A percentile compares a stretch with the other conserved stretches of the same genome.
phyloP scores from a whole-genome alignment of 192 early-diverging fungal genomes.

The Entrophospora sp. region DNA sequence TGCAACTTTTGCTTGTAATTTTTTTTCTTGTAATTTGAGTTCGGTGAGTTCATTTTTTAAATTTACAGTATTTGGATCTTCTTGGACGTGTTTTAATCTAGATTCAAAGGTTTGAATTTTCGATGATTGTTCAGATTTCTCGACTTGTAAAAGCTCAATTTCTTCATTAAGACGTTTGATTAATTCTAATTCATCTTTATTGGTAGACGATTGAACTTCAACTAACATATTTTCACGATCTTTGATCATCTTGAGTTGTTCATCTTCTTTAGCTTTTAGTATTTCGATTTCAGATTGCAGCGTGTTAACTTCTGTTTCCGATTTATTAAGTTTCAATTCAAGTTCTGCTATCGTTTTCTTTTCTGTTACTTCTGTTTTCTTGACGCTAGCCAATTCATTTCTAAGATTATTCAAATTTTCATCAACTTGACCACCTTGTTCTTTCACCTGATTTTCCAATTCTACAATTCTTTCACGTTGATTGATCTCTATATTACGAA shows the following conservation, averaged over 20 bases:
- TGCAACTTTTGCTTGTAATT: not conserved
- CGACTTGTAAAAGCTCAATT: not conserved
- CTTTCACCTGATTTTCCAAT: not conserved
- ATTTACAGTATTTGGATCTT: not conserved
- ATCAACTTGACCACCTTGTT: not conserved
- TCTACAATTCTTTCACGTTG: conserved; percentile 1
- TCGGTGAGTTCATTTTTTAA: not conserved
- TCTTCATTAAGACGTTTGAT: not conserved
- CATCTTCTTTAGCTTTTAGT: not conserved
- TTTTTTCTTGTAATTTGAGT: not conserved
- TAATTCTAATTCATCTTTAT: no score
- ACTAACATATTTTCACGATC: no score
- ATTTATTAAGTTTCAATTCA: not conserved
- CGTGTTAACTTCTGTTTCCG: not conserved
- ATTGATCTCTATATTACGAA: not conserved
- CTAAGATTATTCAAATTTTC: not conserved
- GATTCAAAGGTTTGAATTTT: conserved; percentile 1
- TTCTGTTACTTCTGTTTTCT: not conserved
- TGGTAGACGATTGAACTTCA: no score
- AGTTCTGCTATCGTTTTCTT: not conserved
- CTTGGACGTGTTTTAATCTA: not conserved
- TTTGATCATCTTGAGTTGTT: no score
- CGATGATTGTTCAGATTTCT: not conserved
- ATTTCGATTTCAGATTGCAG: not conserved
- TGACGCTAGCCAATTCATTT: not conserved